Evolutionary conservation across 2,329 filamentous ascomycete species (phyloP).

Genomic region (Penicillium concentricum): DNA sequence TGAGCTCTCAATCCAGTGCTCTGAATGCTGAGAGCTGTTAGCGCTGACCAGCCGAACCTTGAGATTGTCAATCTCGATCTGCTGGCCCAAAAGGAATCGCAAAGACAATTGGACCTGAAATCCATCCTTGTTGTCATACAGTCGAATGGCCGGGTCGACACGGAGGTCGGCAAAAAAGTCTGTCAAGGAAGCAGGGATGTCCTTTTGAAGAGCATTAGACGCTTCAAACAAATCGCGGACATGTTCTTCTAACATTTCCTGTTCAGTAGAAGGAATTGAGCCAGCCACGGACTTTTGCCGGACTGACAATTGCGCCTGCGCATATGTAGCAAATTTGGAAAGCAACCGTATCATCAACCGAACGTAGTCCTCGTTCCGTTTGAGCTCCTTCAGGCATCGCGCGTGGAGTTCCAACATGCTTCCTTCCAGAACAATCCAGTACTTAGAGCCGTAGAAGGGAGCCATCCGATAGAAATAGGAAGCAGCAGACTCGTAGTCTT

Average conservation of each 20-base stretch:
- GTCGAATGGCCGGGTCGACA: slow-evolving; percentile 66
- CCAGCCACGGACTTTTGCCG: slow-evolving; percentile 33
- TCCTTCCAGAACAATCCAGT: slow-evolving; percentile 77
- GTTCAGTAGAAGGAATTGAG: slow-evolving; percentile 31
- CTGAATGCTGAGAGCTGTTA: slow-evolving; percentile 52
- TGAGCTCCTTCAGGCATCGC: slow-evolving; percentile 73
- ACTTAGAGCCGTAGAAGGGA: slow-evolving; percentile 72
- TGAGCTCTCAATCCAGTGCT: slow-evolving; percentile 63
- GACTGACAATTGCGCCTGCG: slow-evolving; percentile 31
- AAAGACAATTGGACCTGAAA: slow-evolving; percentile 70
- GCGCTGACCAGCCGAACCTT: slow-evolving; percentile 63
- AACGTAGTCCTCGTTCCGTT: slow-evolving; percentile 76
- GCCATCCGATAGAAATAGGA: slow-evolving; percentile 76
- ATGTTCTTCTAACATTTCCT: slow-evolving; percentile 35
- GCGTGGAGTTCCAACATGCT: slow-evolving; percentile 85
- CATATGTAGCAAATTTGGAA: slow-evolving; percentile 37
- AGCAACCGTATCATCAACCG: slow-evolving; percentile 69
- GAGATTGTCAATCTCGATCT: slow-evolving; percentile 64
- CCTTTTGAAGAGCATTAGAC: slow-evolving; percentile 54
- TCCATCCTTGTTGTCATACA: slow-evolving; percentile 70
- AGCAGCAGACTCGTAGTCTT: slow-evolving; percentile 71
- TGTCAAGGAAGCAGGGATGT: slow-evolving; percentile 66
- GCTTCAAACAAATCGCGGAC: slow-evolving; percentile 47
- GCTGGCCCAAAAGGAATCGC: slow-evolving; percentile 69
- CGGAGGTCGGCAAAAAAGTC: slow-evolving; percentile 72